phyloP scores from a whole-genome alignment of 75 land plant species.

The Pinus albicaulis region DNA sequence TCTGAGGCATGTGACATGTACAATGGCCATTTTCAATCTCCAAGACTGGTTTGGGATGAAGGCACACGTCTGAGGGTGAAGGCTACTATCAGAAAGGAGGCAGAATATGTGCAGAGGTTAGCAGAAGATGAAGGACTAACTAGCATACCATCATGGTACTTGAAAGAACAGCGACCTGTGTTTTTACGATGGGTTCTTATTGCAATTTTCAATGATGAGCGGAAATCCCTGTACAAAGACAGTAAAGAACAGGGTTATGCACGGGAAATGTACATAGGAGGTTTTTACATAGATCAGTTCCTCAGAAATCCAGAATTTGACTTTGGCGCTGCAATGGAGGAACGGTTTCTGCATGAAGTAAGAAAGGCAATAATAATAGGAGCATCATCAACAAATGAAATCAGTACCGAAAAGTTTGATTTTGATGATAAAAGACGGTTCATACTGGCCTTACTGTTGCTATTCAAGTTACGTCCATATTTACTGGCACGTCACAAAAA shows the following conservation, averaged over 20 bases:
- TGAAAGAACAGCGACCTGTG: conserved; percentile 14
- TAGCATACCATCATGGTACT: conserved; percentile 29
- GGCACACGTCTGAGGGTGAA: conserved; percentile 25
- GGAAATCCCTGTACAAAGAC: conserved; percentile 26
- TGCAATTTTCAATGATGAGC: conserved; percentile 22
- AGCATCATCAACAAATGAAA: conserved; percentile 17
- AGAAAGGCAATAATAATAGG: conserved; percentile 50
- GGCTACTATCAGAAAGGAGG: conserved; percentile 23
- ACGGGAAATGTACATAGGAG: conserved; percentile 44
- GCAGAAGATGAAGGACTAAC: conserved; percentile 11
- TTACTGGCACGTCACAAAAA: conserved; percentile 32
- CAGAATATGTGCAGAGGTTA: conserved; percentile 16
- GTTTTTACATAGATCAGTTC: conserved; percentile 47
- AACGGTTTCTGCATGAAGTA: conserved; percentile 41
- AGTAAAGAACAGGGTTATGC: conserved; percentile 34
- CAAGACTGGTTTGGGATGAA: conserved; percentile 45
- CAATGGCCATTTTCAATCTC: conserved; percentile 27
- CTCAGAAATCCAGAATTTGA: conserved; percentile 38
- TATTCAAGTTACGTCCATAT: conserved; percentile 38
- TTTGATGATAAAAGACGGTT: conserved; percentile 48
- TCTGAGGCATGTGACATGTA: conserved; percentile 41
- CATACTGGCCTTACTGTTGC: conserved; percentile 30
- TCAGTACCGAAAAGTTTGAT: conserved; percentile 15
- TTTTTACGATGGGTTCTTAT: conserved; percentile 34
- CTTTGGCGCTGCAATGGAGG: conserved; percentile 34